Evolutionary conservation across 257 asterid genomes (phyloP).

Genomic region (Capsicum rhomboideum): DNA sequence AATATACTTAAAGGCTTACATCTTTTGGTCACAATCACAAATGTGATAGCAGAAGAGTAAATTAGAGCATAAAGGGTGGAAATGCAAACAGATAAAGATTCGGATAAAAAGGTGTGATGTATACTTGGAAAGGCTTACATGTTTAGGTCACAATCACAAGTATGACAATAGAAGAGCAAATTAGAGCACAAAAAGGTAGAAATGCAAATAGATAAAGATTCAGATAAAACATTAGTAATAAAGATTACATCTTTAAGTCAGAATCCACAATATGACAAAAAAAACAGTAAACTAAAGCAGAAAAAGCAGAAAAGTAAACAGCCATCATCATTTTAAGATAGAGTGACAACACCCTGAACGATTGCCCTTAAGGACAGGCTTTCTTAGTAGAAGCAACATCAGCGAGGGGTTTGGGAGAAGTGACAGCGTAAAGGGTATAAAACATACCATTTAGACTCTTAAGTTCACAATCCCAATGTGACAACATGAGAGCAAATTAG

Average conservation of each 20-base stretch:
- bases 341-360: slow-evolving; percentile 91
- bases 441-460: no score
- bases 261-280: not conserved
- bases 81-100: not conserved
- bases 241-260: not conserved
- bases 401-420: slow-evolving; percentile 50
- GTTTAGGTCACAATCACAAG: not conserved
- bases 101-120: not conserved
- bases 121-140: not conserved
- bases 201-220: not conserved
- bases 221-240: not conserved
- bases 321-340: slow-evolving; percentile 74
- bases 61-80: not conserved
- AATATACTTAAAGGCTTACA: not conserved
- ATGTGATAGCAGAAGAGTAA: not conserved
- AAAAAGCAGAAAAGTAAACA: slow-evolving; percentile 4
- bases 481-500: not conserved
- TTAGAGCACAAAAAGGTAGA: slow-evolving; percentile 3
- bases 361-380: slow-evolving; percentile 81
- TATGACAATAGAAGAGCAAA: not conserved
- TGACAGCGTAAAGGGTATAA: slow-evolving; percentile 18
- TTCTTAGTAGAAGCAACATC: slow-evolving; percentile 72
- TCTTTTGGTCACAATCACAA: not conserved
- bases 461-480: no score
- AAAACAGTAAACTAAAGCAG: not conserved